A percentile compares a stretch with the other conserved stretches of the same genome.
These are phyloP conservation scores for Cladosporium sp. DNA, from an alignment of 2,329 filamentous ascomycete genomes.

Conservation along the genomic window DNA sequence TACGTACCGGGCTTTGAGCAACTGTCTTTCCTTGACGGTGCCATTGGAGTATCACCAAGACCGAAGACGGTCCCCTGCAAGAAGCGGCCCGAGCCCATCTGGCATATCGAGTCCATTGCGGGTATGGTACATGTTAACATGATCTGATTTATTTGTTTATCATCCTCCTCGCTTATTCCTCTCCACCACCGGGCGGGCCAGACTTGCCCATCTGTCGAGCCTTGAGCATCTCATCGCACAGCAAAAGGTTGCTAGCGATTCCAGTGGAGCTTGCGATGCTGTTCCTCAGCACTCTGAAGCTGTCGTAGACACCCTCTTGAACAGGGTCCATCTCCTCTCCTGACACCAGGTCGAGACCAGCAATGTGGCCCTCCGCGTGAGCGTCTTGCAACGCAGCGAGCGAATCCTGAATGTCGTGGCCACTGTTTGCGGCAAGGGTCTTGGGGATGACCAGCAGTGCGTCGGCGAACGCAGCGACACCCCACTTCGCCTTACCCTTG, in stretches of 20 bases:
- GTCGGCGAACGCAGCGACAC: slow-evolving; percentile 91
- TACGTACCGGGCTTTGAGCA: slow-evolving; percentile 4
- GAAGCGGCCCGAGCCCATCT: not conserved
- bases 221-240: slow-evolving; percentile 97
- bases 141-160: slow-evolving; percentile 9
- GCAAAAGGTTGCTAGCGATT: slow-evolving; percentile 88
- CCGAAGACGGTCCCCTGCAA: not conserved
- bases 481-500: slow-evolving; percentile 97
- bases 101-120: slow-evolving; percentile 10
- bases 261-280: slow-evolving; percentile 89
- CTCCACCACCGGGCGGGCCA: slow-evolving; percentile 28
- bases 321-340: slow-evolving; percentile 94
- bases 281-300: slow-evolving; percentile 90
- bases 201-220: slow-evolving; percentile 78
- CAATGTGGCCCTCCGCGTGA: slow-evolving; percentile 73
- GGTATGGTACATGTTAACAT: slow-evolving; percentile 8
- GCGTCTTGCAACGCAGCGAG: slow-evolving; percentile 86
- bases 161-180: slow-evolving; percentile 13
- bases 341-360: slow-evolving; percentile 79
- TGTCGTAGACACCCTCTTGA: slow-evolving; percentile 89
- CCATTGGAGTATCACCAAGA: not conserved
- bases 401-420: slow-evolving; percentile 94
- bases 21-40: not conserved
- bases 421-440: slow-evolving; percentile 91
- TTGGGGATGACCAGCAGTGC: slow-evolving; percentile 94